Percentiles rank a stretch among this genome's conserved stretches.
phyloP scores from a whole-genome alignment of 495 filamentous ascomycete species.

The Podospora pseudoanserina region DNA sequence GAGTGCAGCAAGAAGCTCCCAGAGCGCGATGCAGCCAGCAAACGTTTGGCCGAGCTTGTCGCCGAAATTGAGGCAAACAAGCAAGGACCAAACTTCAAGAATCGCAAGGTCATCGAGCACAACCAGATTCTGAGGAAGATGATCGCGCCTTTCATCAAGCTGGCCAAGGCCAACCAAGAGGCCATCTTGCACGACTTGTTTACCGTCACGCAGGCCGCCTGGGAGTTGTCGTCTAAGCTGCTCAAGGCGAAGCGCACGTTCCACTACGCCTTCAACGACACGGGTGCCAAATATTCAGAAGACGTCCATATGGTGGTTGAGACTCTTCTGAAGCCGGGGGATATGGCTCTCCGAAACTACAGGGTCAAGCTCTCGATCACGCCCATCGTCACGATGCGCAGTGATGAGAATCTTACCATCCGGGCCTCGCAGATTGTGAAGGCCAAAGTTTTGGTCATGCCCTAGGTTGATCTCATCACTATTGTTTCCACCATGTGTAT shows the following conservation, averaged over 20 bases:
- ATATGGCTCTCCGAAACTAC: conserved; percentile 16
- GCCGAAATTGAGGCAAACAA: conserved; percentile 12
- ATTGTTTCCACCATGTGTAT: neutral
- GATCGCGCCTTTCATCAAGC: conserved; percentile 16
- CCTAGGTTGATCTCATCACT: neutral
- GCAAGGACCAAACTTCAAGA: conserved; percentile 19
- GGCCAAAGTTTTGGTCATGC: conserved; percentile 28
- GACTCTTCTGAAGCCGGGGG: conserved; percentile 2
- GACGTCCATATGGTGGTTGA: conserved; percentile 22
- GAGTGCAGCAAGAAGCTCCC: conserved; percentile 17
- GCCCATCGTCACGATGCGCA: conserved; percentile 32
- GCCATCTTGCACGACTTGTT: conserved; percentile 29
- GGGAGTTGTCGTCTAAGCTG: conserved; percentile 31
- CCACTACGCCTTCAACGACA: conserved; percentile 33
- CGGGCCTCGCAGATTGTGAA: conserved; percentile 25
- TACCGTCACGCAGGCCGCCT: conserved; percentile 24
- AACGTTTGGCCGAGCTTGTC: conserved; percentile 23
- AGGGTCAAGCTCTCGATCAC: conserved; percentile 37
- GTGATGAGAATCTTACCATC: conserved; percentile 27
- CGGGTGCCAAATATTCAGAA: conserved; percentile 25
- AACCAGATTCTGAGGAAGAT: conserved; percentile 27
- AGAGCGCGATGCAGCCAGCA: conserved; percentile 30
- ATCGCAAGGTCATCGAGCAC: conserved; percentile 22
- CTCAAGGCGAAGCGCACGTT: conserved; percentile 29
- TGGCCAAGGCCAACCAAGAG: conserved; percentile 13